phyloP scores from a whole-genome alignment of 768 basidiomycete species.

The Fomitopsis serialis region DNA sequence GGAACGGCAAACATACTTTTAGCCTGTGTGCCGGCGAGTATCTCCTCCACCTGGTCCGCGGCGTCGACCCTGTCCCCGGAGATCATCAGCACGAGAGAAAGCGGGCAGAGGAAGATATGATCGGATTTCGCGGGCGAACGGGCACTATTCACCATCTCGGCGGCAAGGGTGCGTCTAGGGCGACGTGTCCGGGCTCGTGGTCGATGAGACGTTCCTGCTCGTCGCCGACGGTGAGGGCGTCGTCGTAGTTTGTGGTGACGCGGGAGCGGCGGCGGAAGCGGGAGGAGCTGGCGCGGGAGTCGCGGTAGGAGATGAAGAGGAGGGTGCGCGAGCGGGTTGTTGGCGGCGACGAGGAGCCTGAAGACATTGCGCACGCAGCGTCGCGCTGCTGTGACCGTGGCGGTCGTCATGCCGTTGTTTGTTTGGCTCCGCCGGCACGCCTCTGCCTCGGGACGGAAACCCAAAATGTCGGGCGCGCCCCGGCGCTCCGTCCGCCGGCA shows the following conservation, averaged over 20 bases:
- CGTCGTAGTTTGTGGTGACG: slow-evolving; percentile 37
- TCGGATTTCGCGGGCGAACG: slow-evolving; percentile 10
- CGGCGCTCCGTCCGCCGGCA: too few relatives aligned
- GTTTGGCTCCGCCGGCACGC: slow-evolving; percentile 9
- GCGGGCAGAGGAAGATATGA: not conserved
- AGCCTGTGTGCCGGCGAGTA: slow-evolving; percentile 58
- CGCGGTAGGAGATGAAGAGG: slow-evolving; percentile 90
- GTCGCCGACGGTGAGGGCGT: slow-evolving; percentile 42
- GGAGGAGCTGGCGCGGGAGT: slow-evolving; percentile 56
- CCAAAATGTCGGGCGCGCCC: slow-evolving; percentile 1
- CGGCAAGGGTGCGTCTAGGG: slow-evolving; percentile 60
- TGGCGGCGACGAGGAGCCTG: slow-evolving; percentile 30
- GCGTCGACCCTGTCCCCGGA: slow-evolving; percentile 73
- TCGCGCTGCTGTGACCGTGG: slow-evolving; percentile 3
- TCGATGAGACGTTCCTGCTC: slow-evolving; percentile 66
- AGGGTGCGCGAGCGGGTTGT: slow-evolving; percentile 85
- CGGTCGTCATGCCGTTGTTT: slow-evolving; percentile 17
- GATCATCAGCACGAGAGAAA: slow-evolving; percentile 10
- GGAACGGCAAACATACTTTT: slow-evolving; percentile 62
- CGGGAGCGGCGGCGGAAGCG: slow-evolving; percentile 30
- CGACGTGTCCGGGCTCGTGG: slow-evolving; percentile 40
- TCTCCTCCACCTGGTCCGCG: slow-evolving; percentile 82
- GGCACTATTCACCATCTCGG: slow-evolving; percentile 69
- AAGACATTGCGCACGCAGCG: slow-evolving; percentile 27
- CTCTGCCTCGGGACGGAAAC: not conserved